Conservation (phyloP, 305 asterid genomes). For the Fraxinus greggii region DNA sequence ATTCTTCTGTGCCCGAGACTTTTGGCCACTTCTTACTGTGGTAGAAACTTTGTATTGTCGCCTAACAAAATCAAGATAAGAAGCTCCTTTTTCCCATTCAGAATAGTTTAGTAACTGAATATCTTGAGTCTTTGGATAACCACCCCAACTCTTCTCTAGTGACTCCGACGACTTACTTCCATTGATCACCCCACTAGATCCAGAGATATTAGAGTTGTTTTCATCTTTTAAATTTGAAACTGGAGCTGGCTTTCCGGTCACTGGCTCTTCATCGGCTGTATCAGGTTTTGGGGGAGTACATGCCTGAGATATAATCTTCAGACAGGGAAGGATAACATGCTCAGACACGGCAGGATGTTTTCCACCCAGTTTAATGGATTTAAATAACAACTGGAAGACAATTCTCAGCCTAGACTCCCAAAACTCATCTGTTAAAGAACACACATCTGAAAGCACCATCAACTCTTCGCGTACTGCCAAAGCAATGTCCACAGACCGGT, state of each 20-base stretch:
- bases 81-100: slow-evolving; percentile 98
- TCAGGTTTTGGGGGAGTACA: slow-evolving; percentile 99
- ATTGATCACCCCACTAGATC: slow-evolving; percentile 50
- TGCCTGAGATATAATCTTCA: slow-evolving; percentile 90
- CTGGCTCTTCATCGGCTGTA: slow-evolving; percentile 73
- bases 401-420: slow-evolving; percentile 97
- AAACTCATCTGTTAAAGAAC: slow-evolving; percentile 93
- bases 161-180: slow-evolving; percentile 58
- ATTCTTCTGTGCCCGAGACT: slow-evolving; percentile 74
- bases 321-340: slow-evolving; percentile 94
- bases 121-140: slow-evolving; percentile 74
- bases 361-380: slow-evolving; percentile 93
- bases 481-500: slow-evolving; percentile 96
- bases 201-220: slow-evolving; percentile 49
- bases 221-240: slow-evolving; percentile 65
- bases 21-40: slow-evolving; percentile 67
- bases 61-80: slow-evolving; percentile 99
- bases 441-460: slow-evolving; percentile 88
- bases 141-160: slow-evolving; percentile 77
- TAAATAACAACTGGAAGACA: slow-evolving; percentile 89
- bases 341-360: slow-evolving; percentile 99
- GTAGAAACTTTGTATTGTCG: slow-evolving; percentile 90
- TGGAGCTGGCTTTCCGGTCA: slow-evolving; percentile 56
- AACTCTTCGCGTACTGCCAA: slow-evolving; percentile 94
- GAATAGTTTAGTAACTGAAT: slow-evolving; percentile 81